Evolutionary conservation across 2,329 filamentous ascomycete genomes (phyloP), one percentile per base, ranked within the genome.

Genomic region (Ascochyta koolunga): DNA sequence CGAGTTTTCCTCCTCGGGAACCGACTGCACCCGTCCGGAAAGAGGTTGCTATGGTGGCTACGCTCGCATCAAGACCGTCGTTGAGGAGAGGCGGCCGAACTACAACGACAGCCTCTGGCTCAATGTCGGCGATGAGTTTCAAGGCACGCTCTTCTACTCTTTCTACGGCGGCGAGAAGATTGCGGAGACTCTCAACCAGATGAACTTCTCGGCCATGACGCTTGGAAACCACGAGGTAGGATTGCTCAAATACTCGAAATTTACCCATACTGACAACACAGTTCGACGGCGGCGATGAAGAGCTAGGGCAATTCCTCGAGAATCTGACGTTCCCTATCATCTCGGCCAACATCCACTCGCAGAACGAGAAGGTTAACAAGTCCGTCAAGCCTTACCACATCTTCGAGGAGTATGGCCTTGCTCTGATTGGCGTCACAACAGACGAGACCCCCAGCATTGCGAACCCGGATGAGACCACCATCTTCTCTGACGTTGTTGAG

Each of bases 91-190:
- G 22, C 80, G 85, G 25, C 79, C 82, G 5, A 77, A 78, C 25
- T 78, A 86, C 64, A 80, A 83, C n/a, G 83, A 87, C 66, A 84
- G 83, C 50, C 76, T 89, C 15, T 83, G 84, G 75, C 75, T 89
- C 39, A 87, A 89, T 50, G 83, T 82, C 2, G 86, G 86, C n/a
- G 86, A 89, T 61, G 86, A 89, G 67, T 89, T 89, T 67, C 84
- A 88, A 62, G 86, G 86, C 48, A 89, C 86, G 0, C 77, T 88
- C 7, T 89, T 87, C 76, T 89, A 87, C 74, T 81, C 81, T 4
- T 88, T 82, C 70, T 89, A 89, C 64, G 82, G 82, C 15, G 84
- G 85, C 21, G 84, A 87, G 75, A 89, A 89, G 79, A 89, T 89
- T 58, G 84, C 85, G 42, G 82, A 87, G 64, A 86, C 83, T 0